phyloP scores from a whole-genome alignment of 2,329 filamentous ascomycete species.

The Chalara sp. region DNA sequence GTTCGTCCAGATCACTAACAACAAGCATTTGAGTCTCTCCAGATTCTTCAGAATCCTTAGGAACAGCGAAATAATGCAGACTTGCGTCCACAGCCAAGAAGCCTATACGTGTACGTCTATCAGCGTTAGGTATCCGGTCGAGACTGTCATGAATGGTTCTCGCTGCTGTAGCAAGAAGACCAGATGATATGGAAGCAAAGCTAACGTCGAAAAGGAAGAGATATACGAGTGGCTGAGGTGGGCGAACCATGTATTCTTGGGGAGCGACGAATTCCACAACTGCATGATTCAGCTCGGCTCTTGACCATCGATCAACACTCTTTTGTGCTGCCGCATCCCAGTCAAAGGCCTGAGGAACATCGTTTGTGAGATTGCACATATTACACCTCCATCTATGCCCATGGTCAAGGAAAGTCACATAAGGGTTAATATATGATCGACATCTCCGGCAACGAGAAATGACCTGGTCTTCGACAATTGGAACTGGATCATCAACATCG shows the following conservation, averaged over 20 bases:
- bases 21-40: conserved; percentile 87
- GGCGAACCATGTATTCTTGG: conserved; percentile 98
- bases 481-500: conserved; percentile 84
- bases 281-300: conserved; percentile 89
- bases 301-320: conserved; percentile 84
- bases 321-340: conserved; percentile 94
- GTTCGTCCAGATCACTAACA: conserved; percentile 90
- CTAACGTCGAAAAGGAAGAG: conserved; percentile 94
- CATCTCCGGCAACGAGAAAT: conserved; percentile 95
- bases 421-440: conserved; percentile 96
- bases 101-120: conserved; percentile 82
- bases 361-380: conserved; percentile 98
- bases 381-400: conserved; percentile 98
- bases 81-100: conserved; percentile 95
- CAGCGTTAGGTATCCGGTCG: conserved; percentile 96
- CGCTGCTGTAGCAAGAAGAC: conserved; percentile 84
- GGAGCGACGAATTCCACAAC: conserved; percentile 97
- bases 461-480: conserved; percentile 91
- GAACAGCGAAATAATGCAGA: conserved; percentile 92
- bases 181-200: conserved; percentile 81
- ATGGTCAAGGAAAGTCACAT: conserved; percentile 92
- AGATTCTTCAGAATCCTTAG: conserved; percentile 78
- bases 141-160: conserved; percentile 92
- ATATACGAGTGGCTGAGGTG: conserved; percentile 91
- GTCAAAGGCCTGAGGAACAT: conserved; percentile 98